Evolutionary conservation across 495 filamentous ascomycete species (phyloP), one percentile per base, ranked within the genome.

Genomic region (Tuber brumale): DNA sequence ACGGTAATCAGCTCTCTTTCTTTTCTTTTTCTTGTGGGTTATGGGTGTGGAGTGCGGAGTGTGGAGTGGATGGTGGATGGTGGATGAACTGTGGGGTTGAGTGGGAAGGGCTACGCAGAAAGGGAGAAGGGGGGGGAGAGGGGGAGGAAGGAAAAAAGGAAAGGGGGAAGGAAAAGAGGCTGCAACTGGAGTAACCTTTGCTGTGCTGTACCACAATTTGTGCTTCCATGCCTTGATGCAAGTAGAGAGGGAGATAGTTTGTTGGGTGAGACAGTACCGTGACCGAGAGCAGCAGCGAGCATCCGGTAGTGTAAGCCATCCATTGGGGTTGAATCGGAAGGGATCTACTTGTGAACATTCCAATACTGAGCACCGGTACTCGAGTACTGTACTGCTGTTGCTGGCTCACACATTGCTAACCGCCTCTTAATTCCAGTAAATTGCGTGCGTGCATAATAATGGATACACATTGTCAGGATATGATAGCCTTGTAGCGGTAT

Each of bases 251-350:
- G 46, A 35, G 37, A 66, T 66, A 12, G 57, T 66, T 66, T 31
- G 57, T 66, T 66, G 72, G 77, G 76, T 79, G 77, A 78, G 77
- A 80, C 78, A 80, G 66, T 66, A 75, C 72, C 72, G 78, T 80
- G 78, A 79, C 77, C 78, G n/a, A 78, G 78, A 79, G 76, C 35
- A 70, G 69, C 72, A 79, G 72, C 70, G 66, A 66, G 70, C 41
- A n/a, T 48, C 39, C 51, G 77, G 70, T 57, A 78, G 77, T 69
- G 72, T 66, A 69, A 75, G 74, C 74, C 72, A 72, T 73, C 73
- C 72, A 79, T 69, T 61, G 57, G 6, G 57, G 27, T 18, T n/a
- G 57, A 7, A 66, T 66, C n/a, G 57, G 31, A 66, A 31, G 6
- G 57, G n/a, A 77, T 48, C 43, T 74, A 78, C 69, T 57, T 70